Percentiles rank a stretch among this genome's conserved stretches.
Conservation (phyloP, 345 rosid genomes). For the Microcos paniculata region DNA sequence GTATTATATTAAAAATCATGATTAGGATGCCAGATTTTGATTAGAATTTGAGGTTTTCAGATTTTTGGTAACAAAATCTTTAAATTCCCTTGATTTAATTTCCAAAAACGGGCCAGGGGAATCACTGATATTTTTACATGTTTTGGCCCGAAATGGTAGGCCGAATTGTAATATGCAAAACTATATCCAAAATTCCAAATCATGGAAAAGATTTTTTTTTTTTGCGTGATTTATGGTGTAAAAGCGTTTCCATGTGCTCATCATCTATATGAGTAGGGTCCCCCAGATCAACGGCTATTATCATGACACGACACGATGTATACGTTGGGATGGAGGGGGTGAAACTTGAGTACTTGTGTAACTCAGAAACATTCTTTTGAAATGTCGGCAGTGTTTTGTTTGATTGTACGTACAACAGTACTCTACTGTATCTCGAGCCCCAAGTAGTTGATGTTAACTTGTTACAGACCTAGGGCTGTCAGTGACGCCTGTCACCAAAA, state of each 20-base stretch:
- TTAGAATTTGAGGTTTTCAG: not conserved
- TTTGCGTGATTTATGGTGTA: constrained; percentile 7
- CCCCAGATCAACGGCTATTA: constrained; percentile 28
- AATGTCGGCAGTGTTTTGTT: constrained; percentile 33
- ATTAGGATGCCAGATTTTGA: not conserved
- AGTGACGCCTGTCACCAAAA: too few relatives aligned
- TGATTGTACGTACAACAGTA: not conserved
- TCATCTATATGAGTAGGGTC: constrained; percentile 12
- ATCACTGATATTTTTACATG: not conserved
- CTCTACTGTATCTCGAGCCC: not conserved
- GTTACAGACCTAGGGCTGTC: not conserved
- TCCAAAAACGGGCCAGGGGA: not conserved
- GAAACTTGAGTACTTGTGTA: not conserved
- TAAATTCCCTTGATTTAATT: not conserved
- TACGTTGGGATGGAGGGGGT: not conserved
- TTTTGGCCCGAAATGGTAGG: not conserved
- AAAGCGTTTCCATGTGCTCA: constrained; percentile 15
- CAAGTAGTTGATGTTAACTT: constrained; percentile 1
- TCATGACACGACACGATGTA: not conserved
- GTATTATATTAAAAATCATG: too few relatives aligned
- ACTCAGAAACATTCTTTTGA: constrained; percentile 16
- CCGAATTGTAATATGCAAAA: not conserved
- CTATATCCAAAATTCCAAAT: not conserved
- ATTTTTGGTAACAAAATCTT: not conserved
- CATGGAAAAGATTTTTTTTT: not conserved